These are phyloP conservation scores for Wallacemonas sp. DNA, from an alignment of 208 protist species.

Conservation along the genomic window DNA sequence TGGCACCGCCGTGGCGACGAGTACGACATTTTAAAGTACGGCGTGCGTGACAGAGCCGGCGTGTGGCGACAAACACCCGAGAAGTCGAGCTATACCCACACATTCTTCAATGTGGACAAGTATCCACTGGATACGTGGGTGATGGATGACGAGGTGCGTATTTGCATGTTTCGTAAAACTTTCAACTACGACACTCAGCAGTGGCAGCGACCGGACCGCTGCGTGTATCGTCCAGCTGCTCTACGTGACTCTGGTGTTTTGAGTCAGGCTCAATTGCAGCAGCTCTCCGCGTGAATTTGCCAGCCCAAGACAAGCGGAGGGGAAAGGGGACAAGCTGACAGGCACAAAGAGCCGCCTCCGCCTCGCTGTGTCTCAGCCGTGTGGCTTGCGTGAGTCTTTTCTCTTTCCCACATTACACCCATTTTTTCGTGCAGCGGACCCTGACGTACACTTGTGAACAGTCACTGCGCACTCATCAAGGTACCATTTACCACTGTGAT, in stretches of 20 bases:
- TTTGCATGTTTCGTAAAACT: constrained; percentile 21
- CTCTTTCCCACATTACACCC: too few species aligned
- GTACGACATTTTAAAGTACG: constrained; percentile 22
- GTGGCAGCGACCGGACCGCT: constrained; percentile 10
- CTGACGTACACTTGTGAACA: too few species aligned
- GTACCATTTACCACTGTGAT: too few species aligned
- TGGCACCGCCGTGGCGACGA: not conserved
- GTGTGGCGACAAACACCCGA: constrained; percentile 13
- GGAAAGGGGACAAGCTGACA: too few species aligned
- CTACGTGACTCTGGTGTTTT: constrained; percentile 20
- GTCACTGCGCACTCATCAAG: too few species aligned
- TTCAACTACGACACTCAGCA: constrained; percentile 8
- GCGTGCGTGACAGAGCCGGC: not conserved
- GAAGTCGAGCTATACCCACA: constrained; percentile 4
- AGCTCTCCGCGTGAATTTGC: too few species aligned
- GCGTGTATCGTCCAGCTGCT: constrained; percentile 6
- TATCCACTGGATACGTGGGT: constrained; percentile 35
- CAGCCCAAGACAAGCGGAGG: too few species aligned
- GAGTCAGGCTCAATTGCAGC: constrained; percentile 11
- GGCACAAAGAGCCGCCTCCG: too few species aligned
- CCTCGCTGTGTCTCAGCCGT: too few species aligned
- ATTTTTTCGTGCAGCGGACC: too few species aligned
- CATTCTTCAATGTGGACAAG: constrained; percentile 14
- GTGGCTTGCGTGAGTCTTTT: too few species aligned
- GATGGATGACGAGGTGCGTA: constrained; percentile 10